A percentile compares a stretch with the other conserved stretches of the same genome.
These are phyloP conservation scores for Ustilago xerochloae DNA, from an alignment of 1,284 basidiomycete genomes.

Conservation along the genomic window DNA sequence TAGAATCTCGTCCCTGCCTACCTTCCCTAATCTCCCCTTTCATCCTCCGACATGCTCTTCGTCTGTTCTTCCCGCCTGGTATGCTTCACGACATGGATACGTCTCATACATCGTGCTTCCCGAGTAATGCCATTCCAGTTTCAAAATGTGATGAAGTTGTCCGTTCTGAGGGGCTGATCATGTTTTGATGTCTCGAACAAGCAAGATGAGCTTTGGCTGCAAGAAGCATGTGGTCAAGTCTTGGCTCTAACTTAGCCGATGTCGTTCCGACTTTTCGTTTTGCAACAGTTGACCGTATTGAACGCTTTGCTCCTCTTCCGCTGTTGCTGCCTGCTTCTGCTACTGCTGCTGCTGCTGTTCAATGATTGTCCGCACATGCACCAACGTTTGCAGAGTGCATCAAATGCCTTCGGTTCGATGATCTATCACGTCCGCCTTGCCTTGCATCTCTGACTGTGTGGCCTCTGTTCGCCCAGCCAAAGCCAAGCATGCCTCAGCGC, in stretches of 20 bases:
- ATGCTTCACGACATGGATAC: not conserved
- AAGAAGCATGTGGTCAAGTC: not conserved
- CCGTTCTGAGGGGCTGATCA: not conserved
- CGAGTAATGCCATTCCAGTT: too few species aligned
- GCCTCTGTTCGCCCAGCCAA: not conserved
- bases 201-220: not conserved
- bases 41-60: not conserved
- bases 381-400: not conserved
- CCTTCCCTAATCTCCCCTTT: not conserved
- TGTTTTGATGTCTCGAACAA: not conserved
- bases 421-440: not conserved
- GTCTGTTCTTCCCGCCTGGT: not conserved
- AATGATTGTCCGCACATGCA: constrained; percentile 2
- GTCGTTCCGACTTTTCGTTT: constrained; percentile 8
- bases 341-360: not conserved
- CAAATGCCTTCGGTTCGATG: constrained; percentile 8
- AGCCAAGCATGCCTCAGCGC: not conserved
- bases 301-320: not conserved
- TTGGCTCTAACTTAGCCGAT: constrained; percentile 3
- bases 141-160: too few species aligned
- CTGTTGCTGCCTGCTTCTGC: not conserved
- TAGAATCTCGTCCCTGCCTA: too few species aligned
- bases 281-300: not conserved
- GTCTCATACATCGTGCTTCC: not conserved
- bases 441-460: not conserved